A percentile compares a stretch with the other conserved stretches of the same genome.
Evolutionary conservation across 2,329 filamentous ascomycete species (phyloP).

Genomic region (Ophiocordyceps sinensis): DNA sequence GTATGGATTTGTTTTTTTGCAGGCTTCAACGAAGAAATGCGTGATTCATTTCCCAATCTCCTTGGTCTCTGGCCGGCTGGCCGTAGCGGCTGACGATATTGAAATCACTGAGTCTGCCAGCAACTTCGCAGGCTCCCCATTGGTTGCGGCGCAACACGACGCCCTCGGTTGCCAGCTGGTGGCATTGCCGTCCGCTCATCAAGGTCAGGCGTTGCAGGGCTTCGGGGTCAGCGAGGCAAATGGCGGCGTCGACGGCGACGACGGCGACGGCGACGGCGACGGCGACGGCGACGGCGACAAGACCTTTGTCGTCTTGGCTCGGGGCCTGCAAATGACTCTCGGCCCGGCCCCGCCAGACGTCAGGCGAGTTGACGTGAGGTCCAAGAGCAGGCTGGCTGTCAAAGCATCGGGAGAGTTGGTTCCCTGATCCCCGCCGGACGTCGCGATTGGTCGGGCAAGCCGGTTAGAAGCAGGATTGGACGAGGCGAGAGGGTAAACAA

Average conservation of each 20-base stretch:
- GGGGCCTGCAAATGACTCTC: background rate
- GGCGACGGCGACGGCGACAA: too few relatives aligned
- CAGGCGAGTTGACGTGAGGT: background rate
- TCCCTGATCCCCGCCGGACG: background rate
- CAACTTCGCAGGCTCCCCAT: too few relatives aligned
- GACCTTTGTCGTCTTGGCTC: background rate
- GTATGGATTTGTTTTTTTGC: background rate
- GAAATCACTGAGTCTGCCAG: too few relatives aligned
- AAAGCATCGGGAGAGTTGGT: background rate
- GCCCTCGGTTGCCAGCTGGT: too few relatives aligned
- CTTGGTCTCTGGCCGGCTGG: background rate
- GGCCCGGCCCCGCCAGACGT: background rate
- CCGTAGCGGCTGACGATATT: background rate
- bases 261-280: background rate
- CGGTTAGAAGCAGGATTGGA: background rate
- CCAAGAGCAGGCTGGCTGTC: too few relatives aligned
- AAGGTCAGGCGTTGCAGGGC: background rate
- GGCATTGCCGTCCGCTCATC: too few relatives aligned
- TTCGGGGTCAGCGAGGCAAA: background rate
- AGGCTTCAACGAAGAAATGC: background rate
- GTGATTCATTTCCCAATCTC: background rate
- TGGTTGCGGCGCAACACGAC: too few relatives aligned
- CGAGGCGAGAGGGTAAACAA: too few relatives aligned
- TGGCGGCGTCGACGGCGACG: background rate
- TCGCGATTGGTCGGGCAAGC: constrained; percentile 3